Conservation (phyloP, 495 filamentous ascomycete genomes). For the Cudoniella acicularis region DNA sequence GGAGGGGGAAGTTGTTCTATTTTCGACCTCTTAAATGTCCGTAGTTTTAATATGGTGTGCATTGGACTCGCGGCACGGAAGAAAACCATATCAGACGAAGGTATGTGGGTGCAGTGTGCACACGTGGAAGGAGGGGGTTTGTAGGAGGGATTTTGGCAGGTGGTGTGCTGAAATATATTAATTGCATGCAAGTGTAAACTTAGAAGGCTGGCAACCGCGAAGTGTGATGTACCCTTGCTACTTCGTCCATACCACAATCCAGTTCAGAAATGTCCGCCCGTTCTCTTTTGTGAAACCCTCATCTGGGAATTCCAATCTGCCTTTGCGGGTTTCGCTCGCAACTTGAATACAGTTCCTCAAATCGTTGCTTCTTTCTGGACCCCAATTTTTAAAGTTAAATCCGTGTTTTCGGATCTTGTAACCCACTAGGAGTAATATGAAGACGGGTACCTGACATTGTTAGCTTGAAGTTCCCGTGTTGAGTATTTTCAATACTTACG, state of each 20-base stretch:
- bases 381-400: conserved; percentile 27
- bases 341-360: conserved; percentile 33
- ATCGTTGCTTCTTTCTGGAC: conserved; percentile 32
- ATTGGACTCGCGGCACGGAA: too few species aligned
- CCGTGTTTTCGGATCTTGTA: conserved; percentile 36
- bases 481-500: conserved; percentile 28
- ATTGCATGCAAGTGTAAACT: background rate
- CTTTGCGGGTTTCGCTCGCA: conserved; percentile 26
- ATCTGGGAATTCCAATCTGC: conserved; percentile 32
- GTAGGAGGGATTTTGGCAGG: background rate
- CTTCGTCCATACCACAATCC: conserved; percentile 37
- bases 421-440: conserved; percentile 30
- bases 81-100: too few species aligned
- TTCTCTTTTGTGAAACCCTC: conserved; percentile 29
- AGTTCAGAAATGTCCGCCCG: conserved; percentile 22
- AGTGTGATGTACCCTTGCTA: conserved; percentile 5
- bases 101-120: too few species aligned
- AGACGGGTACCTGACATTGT: conserved; percentile 27
- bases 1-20: too few species aligned
- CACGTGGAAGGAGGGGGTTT: background rate
- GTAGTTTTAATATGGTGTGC: too few species aligned
- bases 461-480: background rate
- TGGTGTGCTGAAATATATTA: background rate
- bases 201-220: background rate
- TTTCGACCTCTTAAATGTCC: too few species aligned